Percentiles rank a stretch among this genome's conserved stretches.
These are phyloP conservation scores for Amphibolis antarctica DNA, from an alignment of 106 monocot genomes.

Conservation along the genomic window DNA sequence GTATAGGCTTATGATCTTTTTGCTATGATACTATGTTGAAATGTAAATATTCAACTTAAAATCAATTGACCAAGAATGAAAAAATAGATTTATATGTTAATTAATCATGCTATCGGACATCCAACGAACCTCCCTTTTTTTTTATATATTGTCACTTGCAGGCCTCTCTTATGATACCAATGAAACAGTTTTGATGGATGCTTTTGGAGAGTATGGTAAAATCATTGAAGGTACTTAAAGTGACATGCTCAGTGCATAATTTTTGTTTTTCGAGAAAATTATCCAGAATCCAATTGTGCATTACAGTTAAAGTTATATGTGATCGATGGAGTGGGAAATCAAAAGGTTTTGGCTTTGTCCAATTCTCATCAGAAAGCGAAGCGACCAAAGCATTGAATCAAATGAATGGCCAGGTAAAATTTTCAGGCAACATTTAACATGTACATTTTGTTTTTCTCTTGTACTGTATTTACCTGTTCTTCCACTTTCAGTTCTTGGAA, in stretches of 20 bases:
- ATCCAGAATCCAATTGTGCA: background rate
- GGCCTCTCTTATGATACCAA: conserved; percentile 57
- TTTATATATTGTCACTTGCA: background rate
- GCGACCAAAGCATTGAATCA: conserved; percentile 30
- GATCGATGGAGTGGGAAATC: conserved; percentile 48
- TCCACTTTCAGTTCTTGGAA: conserved; percentile 24
- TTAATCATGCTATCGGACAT: too few relatives aligned
- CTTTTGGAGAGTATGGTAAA: conserved; percentile 34
- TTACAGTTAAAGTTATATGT: conserved; percentile 52
- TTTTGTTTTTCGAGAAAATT: background rate
- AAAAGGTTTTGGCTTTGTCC: conserved; percentile 62
- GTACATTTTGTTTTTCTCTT: background rate
- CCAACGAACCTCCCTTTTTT: too few relatives aligned
- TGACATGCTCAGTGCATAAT: background rate
- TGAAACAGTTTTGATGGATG: conserved; percentile 45
- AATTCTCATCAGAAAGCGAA: conserved; percentile 31
- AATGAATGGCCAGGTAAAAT: conserved; percentile 42
- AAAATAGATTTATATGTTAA: too few relatives aligned
- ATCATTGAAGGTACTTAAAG: conserved; percentile 32
- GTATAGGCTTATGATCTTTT: too few relatives aligned
- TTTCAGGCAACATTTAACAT: background rate
- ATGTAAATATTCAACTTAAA: too few relatives aligned
- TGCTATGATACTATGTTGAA: too few relatives aligned
- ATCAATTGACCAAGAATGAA: too few relatives aligned
- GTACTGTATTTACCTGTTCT: background rate